Evolutionary conservation across 192 early-diverging fungal genomes (phyloP), one percentile per base, ranked within the genome.

Genomic region (Coemansia sp.): DNA sequence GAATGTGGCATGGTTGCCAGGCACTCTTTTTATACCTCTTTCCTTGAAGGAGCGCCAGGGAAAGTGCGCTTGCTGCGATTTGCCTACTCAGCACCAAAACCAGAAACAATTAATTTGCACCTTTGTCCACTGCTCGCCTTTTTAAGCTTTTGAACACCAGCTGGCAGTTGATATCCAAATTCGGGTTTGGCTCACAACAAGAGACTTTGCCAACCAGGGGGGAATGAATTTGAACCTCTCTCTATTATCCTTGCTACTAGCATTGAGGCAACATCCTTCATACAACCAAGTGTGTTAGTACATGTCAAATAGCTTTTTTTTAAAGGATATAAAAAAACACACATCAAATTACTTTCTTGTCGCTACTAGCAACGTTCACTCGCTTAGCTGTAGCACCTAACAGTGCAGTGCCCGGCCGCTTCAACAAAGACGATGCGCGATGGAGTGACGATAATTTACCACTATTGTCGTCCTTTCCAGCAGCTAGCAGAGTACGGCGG

Each of bases 361-460:
- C 12, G 53, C 27, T 27, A 19, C 34, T 36, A n/a, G 57, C 27
- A 32, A 59, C 31, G 32, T 36, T 59, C 17, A 59, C 39, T 32
- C 63, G 42, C 55, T 64, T 65, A 41, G 59, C 34, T 3, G 29
- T 53, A 2, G 64, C 12, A n/a, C 32, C 29, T 32, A 59, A 17
- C 61, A 74, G 66, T 14, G 68, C 2, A 0, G 46, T 36, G 21
- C 79, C 79, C 0, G 79, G 64, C 14, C 79, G 67, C 60, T 82
- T 82, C 37, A 76, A 46, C 59, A 73, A 25, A 14, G 62, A 17
- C 42, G 45, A 39, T 25, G 46, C 9, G 46, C 46, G 57, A 36
- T 62, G 46, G 3, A 61, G 25, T 5, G 69, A 50, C 65, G 61
- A 14, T 4, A 36, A 36, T 36, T 36, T 36, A 6, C 11, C 48